Base-by-base conservation (phyloP, 441 rosid species). In the Rhodomyrtus psidioides region DNA sequence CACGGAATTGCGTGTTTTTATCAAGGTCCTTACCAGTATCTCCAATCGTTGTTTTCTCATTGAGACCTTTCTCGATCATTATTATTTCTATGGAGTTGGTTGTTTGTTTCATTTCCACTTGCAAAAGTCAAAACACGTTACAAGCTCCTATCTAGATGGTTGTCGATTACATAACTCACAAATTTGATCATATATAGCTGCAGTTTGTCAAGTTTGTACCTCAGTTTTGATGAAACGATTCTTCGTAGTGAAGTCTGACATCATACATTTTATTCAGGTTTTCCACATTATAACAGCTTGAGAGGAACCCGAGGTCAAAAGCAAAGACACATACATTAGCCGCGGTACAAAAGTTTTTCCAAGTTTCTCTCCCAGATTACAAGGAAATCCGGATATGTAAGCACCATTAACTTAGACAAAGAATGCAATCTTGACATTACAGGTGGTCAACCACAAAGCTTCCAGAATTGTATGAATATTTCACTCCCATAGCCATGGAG, bases 401-500 rank as follows among this genome's bases (percentile, higher is more conserved):
- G 49, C 49, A 6, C 79, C 23, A 44, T 70, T 39, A 21, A 39
- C 79, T 39, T 12, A 39, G 49, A 70, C 79, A 70, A 70, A 70
- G 79, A 39, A 70, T 39, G 46, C 79, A 65, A 65, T 65, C 49
- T 34, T 30, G 51, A 21, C 10, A 70, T 70, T 86, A 83, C 81
- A 84, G 81, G 26, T 56, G 82, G 85, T 84, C 75, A 30, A 53
- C 60, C 28, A 84, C 87, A 49, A 81, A 83, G 62, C 62, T 55
- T 54, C 30, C 83, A 79, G 88, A 82, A 88, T 81, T 34, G 74
- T 86, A 82, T 7, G 83, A 85, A 83, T 82, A 86, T 84, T 28
- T 24, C 81, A 94, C 91, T 95, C 94, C 87, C 91, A 89, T 14
- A 95, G 87, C 98, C 98, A 95, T 84, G 92, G 81, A 87, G 93